Evolutionary conservation across 2,329 filamentous ascomycete species (phyloP), one percentile per base, ranked within the genome.

Genomic region (Fusarium tjaetaba): DNA sequence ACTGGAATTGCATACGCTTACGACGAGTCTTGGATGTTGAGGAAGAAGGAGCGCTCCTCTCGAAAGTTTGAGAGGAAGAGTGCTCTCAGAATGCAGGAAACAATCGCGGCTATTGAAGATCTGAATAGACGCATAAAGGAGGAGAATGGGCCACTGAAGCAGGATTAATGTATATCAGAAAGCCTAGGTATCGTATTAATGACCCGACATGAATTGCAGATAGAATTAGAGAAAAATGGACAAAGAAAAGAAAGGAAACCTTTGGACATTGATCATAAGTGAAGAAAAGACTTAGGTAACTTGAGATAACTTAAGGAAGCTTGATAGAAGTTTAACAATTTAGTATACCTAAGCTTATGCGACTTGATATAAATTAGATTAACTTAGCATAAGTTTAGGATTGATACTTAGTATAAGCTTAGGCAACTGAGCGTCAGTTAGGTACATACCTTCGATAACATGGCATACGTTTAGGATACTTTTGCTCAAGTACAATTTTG

Each of bases 221-320:
- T 77, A 76, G 65, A 76, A 41, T 57, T 71, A 71, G 73, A 74
- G 49, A 52, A 61, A 61, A 66, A 71, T 32, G 41, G 42, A 46
- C 61, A 30, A 16, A 48, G 26, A 48, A 48, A 48, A 30, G 36
- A 38, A 38, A 38, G 10, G 18, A 16, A 15, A 48, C 14, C 26
- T 18, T 18, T 38, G 36, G 36, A 38, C 16, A 20, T n/a, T 30
- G 24, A 28, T 46, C 24, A 14, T 22, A n/a, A 30, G 26, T n/a
- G 26, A 48, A 14, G 15, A 30, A 45, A 30, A 22, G 13, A 46
- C 24, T 28, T 20, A 10, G 45, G 26, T 15, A 28, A 28, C 26
- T 22, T 15, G 7, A 26, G 8, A 46, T 28, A 46, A 4, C 26
- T 26, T 4, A 28, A 46, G 24, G 24, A 8, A 20, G 14, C 43